Conservation (phyloP, 345 rosid genomes). For the Melastoma malabathricum region DNA sequence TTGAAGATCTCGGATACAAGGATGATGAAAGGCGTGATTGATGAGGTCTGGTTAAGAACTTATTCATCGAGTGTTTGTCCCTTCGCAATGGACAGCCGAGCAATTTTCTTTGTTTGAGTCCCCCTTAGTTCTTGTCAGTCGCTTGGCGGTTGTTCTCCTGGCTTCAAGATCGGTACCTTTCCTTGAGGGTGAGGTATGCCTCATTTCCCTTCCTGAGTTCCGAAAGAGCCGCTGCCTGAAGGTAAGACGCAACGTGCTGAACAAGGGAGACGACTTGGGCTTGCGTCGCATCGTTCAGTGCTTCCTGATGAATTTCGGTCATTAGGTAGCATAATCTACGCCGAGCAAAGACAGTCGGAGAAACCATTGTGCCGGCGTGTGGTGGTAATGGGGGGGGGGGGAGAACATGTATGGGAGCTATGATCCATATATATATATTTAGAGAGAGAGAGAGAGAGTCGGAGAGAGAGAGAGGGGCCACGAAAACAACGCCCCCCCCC, state of each 20-base stretch:
- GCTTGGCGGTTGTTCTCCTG: conserved; percentile 25
- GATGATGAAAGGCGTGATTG: conserved; percentile 81
- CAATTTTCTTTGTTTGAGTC: no score
- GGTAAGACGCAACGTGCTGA: conserved; percentile 81
- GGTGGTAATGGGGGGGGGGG: no score
- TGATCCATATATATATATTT: no score
- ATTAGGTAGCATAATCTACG: conserved; percentile 71
- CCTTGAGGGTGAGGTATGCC: conserved; percentile 62
- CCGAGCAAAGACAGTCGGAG: conserved; percentile 75
- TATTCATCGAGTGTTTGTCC: neutral
- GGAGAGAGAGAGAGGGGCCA: no score
- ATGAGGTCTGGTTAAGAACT: conserved; percentile 41
- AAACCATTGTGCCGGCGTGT: conserved; percentile 72
- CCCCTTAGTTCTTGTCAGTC: conserved; percentile 17
- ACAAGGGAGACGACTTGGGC: conserved; percentile 79
- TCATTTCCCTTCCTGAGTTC: conserved; percentile 59
- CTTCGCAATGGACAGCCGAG: neutral
- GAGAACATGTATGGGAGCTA: no score
- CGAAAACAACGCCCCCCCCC: no score
- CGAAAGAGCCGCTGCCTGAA: conserved; percentile 64
- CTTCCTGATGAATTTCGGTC: conserved; percentile 71
- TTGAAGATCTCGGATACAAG: conserved; percentile 64
- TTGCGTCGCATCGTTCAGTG: conserved; percentile 67
- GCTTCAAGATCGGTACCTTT: conserved; percentile 59
- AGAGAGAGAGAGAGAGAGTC: no score